phyloP scores from a whole-genome alignment of 441 rosid species.

The Pelargonium cotyledonis region DNA sequence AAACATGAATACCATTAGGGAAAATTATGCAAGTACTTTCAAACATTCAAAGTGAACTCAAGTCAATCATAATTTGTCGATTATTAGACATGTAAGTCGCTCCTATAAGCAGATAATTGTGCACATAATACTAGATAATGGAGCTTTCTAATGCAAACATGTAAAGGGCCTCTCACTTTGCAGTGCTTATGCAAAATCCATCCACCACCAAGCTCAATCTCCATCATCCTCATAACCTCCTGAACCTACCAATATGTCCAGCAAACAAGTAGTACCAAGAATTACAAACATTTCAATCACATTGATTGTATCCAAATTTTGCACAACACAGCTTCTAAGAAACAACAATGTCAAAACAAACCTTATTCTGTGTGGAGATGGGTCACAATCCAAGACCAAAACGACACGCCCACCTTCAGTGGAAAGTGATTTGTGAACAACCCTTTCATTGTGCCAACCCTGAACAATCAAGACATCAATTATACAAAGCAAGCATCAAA shows the following conservation, averaged over 20 bases:
- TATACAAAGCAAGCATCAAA: constrained; percentile 1
- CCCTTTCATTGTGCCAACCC: constrained; percentile 70
- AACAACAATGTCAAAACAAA: constrained; percentile 12
- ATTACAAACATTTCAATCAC: constrained; percentile 5
- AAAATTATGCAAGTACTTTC: neutral
- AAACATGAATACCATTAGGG: neutral
- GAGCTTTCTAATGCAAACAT: neutral
- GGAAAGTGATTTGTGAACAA: constrained; percentile 23
- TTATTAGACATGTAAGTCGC: neutral
- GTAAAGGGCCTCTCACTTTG: constrained; percentile 10
- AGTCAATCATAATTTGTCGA: neutral
- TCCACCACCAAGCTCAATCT: constrained; percentile 62
- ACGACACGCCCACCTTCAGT: constrained; percentile 38
- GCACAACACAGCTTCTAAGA: neutral
- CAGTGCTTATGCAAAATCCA: constrained; percentile 76
- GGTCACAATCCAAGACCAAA: constrained; percentile 48
- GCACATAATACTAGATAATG: neutral
- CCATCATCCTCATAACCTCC: constrained; percentile 76
- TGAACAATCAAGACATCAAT: constrained; percentile 19
- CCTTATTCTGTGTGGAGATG: constrained; percentile 64
- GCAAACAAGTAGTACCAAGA: constrained; percentile 9
- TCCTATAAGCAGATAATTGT: neutral
- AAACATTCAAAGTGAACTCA: neutral
- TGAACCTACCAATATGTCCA: constrained; percentile 42
- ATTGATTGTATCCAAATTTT: neutral